These are phyloP conservation scores for Saitozyma podzolica DNA, from an alignment of 768 basidiomycete genomes.

Conservation along the genomic window DNA sequence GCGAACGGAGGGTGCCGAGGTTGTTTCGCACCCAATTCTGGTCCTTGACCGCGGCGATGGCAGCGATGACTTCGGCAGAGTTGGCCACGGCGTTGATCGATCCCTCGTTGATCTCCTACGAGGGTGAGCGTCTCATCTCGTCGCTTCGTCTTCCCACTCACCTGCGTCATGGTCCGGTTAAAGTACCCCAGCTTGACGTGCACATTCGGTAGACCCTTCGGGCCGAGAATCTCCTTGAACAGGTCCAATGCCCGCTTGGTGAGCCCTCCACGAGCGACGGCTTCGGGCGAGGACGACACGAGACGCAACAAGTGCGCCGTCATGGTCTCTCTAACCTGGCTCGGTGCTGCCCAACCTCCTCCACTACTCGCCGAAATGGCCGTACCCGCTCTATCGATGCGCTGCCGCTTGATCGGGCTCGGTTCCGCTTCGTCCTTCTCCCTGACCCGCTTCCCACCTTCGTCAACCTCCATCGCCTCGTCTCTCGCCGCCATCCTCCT, in stretches of 20 bases:
- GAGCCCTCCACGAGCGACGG: constrained; percentile 50
- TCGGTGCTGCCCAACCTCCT: constrained; percentile 69
- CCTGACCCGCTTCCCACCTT: constrained; percentile 16
- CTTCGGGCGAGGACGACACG: constrained; percentile 62
- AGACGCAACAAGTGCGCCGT: constrained; percentile 94
- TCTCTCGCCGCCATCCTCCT: constrained; percentile 47
- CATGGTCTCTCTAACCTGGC: constrained; percentile 80
- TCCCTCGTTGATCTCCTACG: constrained; percentile 72
- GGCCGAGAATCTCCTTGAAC: constrained; percentile 75
- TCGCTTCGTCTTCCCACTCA: too few species aligned
- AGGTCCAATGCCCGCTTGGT: constrained; percentile 54
- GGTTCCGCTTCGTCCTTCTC: constrained; percentile 16
- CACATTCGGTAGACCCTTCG: constrained; percentile 85
- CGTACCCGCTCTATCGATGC: constrained; percentile 52
- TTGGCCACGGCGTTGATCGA: constrained; percentile 70
- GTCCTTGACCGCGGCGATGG: constrained; percentile 77
- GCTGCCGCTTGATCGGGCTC: constrained; percentile 46
- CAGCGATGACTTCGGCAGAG: constrained; percentile 82
- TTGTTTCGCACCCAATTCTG: constrained; percentile 78
- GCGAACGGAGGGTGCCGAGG: constrained; percentile 69
- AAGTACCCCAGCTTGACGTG: constrained; percentile 90
- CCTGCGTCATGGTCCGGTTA: constrained; percentile 77
- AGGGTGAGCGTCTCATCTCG: too few species aligned
- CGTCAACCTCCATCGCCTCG: constrained; percentile 59
- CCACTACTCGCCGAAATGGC: constrained; percentile 46